A percentile compares a stretch with the other conserved stretches of the same genome.
Conservation (phyloP, 495 filamentous ascomycete species). For the Aspergillus cristatus region DNA sequence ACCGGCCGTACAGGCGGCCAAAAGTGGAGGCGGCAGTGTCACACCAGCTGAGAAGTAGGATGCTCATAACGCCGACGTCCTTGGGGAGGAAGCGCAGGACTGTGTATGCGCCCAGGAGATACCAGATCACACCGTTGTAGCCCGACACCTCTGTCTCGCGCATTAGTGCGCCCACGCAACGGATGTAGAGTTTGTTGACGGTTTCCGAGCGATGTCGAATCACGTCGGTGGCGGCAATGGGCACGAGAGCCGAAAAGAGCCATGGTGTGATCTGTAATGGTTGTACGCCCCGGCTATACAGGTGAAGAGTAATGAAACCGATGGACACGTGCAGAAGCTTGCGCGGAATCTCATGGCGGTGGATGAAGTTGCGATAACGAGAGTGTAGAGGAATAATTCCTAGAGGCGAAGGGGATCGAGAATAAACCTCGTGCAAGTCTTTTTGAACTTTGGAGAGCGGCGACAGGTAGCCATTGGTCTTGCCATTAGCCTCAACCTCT, state of each 20-base stretch:
- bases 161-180: slow-evolving; percentile 80
- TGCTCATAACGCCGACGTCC: slow-evolving; percentile 82
- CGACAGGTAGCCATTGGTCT: slow-evolving; percentile 68
- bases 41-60: slow-evolving; percentile 91
- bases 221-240: slow-evolving; percentile 74
- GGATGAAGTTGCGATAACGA: slow-evolving; percentile 40
- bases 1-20: slow-evolving; percentile 75
- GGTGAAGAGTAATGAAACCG: slow-evolving; percentile 78
- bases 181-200: slow-evolving; percentile 84
- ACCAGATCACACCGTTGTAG: slow-evolving; percentile 96
- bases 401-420: slow-evolving; percentile 79
- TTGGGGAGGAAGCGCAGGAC: slow-evolving; percentile 85
- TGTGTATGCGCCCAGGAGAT: slow-evolving; percentile 79
- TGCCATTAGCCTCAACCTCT: no score
- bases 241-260: slow-evolving; percentile 74
- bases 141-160: slow-evolving; percentile 86
- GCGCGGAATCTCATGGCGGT: slow-evolving; percentile 41
- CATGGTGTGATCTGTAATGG: slow-evolving; percentile 68
- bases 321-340: slow-evolving; percentile 72
- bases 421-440: slow-evolving; percentile 62
- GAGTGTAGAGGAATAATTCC: slow-evolving; percentile 92
- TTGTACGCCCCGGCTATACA: slow-evolving; percentile 72
- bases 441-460: slow-evolving; percentile 48
- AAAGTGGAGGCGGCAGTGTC: slow-evolving; percentile 95
- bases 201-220: slow-evolving; percentile 69